Evolutionary conservation across 2,329 filamentous ascomycete species (phyloP), one percentile per base, ranked within the genome.

Genomic region (Ampelomyces quisqualis): DNA sequence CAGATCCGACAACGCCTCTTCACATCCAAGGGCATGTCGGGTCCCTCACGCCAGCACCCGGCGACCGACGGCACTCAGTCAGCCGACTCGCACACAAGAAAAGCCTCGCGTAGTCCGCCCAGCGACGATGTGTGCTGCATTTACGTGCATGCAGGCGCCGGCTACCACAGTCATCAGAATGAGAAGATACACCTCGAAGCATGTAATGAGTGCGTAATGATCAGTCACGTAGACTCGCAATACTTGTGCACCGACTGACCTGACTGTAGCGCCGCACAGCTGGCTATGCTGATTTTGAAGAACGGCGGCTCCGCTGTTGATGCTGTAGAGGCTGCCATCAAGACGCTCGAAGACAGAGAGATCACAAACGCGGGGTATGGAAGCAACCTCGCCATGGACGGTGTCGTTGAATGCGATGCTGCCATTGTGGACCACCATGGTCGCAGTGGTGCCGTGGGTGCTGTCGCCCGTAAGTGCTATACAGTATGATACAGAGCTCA

Each of bases 291-390:
- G 35, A 78, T 94, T 46, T 74, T 98, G 45, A 86, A 80, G 58
- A 80, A 79, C 49, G 93, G 93, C 17, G 86, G 84, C 7, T 82
- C 83, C 28, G 88, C 93, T 4, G 77, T 91, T 3, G 89, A 97
- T 62, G 93, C 90, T 11, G 86, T 96, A 15, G 93, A 96, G 68
- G 85, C 86, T 35, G 89, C 93, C 20, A 82, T 98, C 58, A 88
- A 85, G 54, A 77, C 88, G 14, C 81, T 98, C 13, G 93, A 98
- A 70, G 88, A 98, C 64, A 84, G 86, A 42, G 90, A 96, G 59
- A 94, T 98, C 53, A 98, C 94, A 23, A 98, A 98, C 66, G 88
- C 91, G 24, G 93, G 93, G 0, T 97, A 87, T 64, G 93, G 94
- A 32, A 98, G 93, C 70, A 98, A 98, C 59, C 74, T 98, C 17